Base-by-base conservation (phyloP, 2,329 filamentous ascomycete genomes). In the Alternaria infectoria region DNA sequence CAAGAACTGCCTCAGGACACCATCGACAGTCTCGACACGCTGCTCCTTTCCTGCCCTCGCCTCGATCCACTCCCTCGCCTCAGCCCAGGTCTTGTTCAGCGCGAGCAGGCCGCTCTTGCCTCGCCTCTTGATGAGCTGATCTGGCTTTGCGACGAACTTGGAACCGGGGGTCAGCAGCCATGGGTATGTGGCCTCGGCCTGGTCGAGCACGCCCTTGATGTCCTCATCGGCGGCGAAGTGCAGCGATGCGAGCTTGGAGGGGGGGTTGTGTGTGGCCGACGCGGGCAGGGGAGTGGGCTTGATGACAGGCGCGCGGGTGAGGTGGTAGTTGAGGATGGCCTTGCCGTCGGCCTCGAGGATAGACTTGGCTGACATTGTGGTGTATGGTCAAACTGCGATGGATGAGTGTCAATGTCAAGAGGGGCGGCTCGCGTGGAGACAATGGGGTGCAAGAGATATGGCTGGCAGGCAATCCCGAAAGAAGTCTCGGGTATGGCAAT, bases 321-420 rank as follows among this genome's bases (percentile, higher is more conserved):
- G 93, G 88, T 98, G 96, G 89, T 98, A 99, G 92, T 97, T 98
- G 89, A 99, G 89, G 87, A 99, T 98, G 89, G 96, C 96, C 92
- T 99, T 99, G 89, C 96, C 96, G 87, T 99, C 96, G 88, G 95
- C 95, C 88, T 99, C 96, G 88, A 92, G 86, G 81, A 99, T 98
- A 74, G 95, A 92, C 87, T 99, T 99, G 84, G 96, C 93, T 82
- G 93, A 93, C 93, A 96, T 96, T 79, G 79, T 88, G 83, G 64
- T 66, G 65, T 69, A 55, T 66, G 64, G 67, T 69, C 66, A 66
- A 59, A 64, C 70, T 70, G 68, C 60, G 52, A 55, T 25, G 64
- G 62, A 72, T 77, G 73, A 77, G 76, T 70, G 62, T 32, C 30
- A 52, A 44, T 58, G 36, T 47, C 32, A 54, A 65, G 58, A 52